Evolutionary conservation across 139 green algal genomes (phyloP).

Genomic region (Auxenochlorella pyrenoidosa): DNA sequence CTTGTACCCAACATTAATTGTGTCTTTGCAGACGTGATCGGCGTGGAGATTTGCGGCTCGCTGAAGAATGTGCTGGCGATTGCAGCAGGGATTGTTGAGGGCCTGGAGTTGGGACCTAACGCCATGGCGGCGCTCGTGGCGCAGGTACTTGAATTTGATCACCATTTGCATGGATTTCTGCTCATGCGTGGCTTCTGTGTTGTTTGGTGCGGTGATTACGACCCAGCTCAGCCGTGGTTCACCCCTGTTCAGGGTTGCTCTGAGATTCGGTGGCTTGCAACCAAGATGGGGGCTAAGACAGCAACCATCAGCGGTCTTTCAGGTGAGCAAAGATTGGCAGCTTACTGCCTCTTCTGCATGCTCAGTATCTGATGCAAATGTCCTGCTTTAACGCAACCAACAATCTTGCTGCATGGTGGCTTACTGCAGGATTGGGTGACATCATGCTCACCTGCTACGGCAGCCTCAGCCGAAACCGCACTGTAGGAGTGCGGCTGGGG

Average conservation of each 20-base stretch:
- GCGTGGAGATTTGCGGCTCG: constrained; percentile 97
- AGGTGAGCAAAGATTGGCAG: not conserved
- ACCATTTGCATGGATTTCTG: too few species aligned
- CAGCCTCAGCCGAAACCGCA: constrained; percentile 91
- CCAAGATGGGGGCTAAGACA: constrained; percentile 93
- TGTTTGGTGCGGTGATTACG: too few species aligned
- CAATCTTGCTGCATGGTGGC: not conserved
- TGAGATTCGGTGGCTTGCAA: constrained; percentile 95
- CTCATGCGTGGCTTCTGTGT: too few species aligned
- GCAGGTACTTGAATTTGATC: constrained; percentile 31
- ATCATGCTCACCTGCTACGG: constrained; percentile 99
- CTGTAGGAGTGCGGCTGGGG: constrained; percentile 92
- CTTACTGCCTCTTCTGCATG: too few species aligned
- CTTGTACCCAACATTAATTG: too few species aligned
- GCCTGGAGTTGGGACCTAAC: constrained; percentile 96
- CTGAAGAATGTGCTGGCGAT: constrained; percentile 99
- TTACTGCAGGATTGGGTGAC: constrained; percentile 88
- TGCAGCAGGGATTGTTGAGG: constrained; percentile 97
- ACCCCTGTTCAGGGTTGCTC: constrained; percentile 64
- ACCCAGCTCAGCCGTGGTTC: not conserved
- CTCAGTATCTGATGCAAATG: too few species aligned
- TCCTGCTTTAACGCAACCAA: too few species aligned
- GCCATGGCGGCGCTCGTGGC: constrained; percentile 93
- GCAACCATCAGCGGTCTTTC: constrained; percentile 91
- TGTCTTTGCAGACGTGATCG: constrained; percentile 88